Conservation (phyloP, 352 stramenopile species). For the Phytopythium sindhum region DNA sequence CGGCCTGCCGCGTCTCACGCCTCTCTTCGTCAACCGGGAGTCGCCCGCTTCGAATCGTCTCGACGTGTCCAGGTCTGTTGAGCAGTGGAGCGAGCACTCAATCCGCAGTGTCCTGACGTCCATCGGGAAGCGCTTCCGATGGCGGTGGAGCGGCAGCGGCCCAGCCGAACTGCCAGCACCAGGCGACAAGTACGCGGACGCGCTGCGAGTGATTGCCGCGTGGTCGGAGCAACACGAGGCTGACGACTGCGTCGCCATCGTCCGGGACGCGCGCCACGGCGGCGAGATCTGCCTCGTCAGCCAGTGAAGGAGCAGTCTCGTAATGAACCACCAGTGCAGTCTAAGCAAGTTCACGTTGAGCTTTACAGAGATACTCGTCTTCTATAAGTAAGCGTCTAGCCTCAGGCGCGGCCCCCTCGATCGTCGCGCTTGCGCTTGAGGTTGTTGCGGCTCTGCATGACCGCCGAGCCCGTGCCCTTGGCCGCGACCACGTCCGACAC, state of each 20-base stretch:
- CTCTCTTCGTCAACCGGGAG: background rate
- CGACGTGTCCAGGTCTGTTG: background rate
- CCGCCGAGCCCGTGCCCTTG: conserved; percentile 67
- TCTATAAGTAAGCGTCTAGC: background rate
- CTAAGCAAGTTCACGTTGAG: background rate
- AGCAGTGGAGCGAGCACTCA: background rate
- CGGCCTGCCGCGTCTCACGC: background rate
- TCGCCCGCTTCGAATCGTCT: background rate
- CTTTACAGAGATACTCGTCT: background rate
- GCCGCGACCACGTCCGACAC: conserved; percentile 66
- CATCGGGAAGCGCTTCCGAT: background rate
- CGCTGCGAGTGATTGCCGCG: conserved; percentile 10
- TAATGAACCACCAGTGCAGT: background rate
- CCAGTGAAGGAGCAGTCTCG: conserved; percentile 10
- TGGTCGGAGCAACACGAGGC: conserved; percentile 25
- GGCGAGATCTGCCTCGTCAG: conserved; percentile 52
- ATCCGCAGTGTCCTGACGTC: background rate
- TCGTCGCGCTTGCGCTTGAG: conserved; percentile 81
- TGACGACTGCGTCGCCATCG: conserved; percentile 41
- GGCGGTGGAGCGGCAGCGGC: background rate
- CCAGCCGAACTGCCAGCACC: too few species aligned
- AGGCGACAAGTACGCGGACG: background rate
- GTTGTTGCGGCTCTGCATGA: conserved; percentile 87
- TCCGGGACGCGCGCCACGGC: conserved; percentile 33
- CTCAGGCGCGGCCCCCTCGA: background rate